Conservation (phyloP, 208 protist genomes). For the Crithidia fasciculata region DNA sequence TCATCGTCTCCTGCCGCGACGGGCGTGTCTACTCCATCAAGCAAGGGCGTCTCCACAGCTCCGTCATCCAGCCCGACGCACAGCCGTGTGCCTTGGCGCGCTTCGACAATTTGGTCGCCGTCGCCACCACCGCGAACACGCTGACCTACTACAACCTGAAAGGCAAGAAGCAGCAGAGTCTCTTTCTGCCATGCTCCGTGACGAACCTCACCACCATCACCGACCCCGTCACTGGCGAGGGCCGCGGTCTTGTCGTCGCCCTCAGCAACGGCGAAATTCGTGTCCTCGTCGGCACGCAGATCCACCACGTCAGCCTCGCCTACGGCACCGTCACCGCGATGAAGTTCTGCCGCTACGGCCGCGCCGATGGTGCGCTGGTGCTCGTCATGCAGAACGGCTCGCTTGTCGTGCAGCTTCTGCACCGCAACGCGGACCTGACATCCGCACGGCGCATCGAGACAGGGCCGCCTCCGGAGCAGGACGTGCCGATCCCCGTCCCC, state of each 20-base stretch:
- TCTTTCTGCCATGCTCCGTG: conserved; percentile 78
- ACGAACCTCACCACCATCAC: conserved; percentile 76
- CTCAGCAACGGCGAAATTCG: conserved; percentile 91
- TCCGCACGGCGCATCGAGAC: conserved; percentile 32
- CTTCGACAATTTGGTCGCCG: conserved; percentile 86
- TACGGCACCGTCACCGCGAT: conserved; percentile 87
- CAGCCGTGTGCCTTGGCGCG: conserved; percentile 83
- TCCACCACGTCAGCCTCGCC: conserved; percentile 83
- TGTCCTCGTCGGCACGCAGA: conserved; percentile 88
- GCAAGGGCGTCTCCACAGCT: conserved; percentile 75
- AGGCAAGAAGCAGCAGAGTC: conserved; percentile 81
- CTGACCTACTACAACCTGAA: conserved; percentile 92
- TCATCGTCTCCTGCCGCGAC: conserved; percentile 93
- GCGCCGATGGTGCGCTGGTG: conserved; percentile 91
- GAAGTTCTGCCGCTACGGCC: conserved; percentile 91
- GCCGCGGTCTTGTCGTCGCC: conserved; percentile 87
- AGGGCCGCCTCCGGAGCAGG: conserved; percentile 90
- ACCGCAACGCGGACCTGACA: conserved; percentile 78
- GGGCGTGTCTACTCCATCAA: conserved; percentile 93
- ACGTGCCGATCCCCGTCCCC: conserved; percentile 92
- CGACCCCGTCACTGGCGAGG: conserved; percentile 57
- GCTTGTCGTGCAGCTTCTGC: conserved; percentile 92
- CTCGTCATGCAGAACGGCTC: conserved; percentile 89
- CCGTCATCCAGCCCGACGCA: conserved; percentile 90
- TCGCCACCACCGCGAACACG: conserved; percentile 88